Evolutionary conservation across 2,329 filamentous ascomycete species (phyloP).

Genomic region (Akanthomyces dipterigenus): DNA sequence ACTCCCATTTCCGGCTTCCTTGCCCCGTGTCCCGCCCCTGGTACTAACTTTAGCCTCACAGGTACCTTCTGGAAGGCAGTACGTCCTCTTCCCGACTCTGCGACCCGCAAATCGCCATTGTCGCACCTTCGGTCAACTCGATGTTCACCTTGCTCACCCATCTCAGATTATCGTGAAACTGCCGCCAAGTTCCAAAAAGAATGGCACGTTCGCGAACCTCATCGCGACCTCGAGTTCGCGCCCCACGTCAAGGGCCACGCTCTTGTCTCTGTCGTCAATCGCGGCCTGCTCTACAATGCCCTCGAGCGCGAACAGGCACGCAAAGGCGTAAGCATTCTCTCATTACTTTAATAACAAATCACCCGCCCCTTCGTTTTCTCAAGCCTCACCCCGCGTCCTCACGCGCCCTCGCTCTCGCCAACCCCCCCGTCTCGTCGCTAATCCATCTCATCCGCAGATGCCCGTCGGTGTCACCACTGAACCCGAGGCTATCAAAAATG

Average conservation of each 20-base stretch:
- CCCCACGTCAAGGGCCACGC: conserved; percentile 59
- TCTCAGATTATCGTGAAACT: conserved; percentile 59
- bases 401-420: background rate
- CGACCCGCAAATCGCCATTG: background rate
- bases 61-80: conserved; percentile 58
- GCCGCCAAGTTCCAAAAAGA: conserved; percentile 63
- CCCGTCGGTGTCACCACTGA: conserved; percentile 40
- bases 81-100: conserved; percentile 26
- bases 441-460: conserved; percentile 31
- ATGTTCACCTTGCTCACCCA: conserved; percentile 13
- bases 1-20: conserved; percentile 6
- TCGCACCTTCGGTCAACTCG: conserved; percentile 1
- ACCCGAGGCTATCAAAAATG: conserved; percentile 40
- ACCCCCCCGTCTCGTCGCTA: background rate
- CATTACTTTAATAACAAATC: background rate
- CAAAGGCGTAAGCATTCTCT: conserved; percentile 38
- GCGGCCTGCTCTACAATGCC: conserved; percentile 54
- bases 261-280: conserved; percentile 56
- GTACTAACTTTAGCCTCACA: conserved; percentile 23
- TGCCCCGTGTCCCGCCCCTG: background rate
- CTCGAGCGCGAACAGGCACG: conserved; percentile 49
- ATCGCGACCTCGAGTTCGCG: conserved; percentile 57
- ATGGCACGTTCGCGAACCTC: conserved; percentile 57
- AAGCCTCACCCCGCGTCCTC: background rate
- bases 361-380: background rate